Conservation (phyloP, 2,329 filamentous ascomycete genomes). For the Exophiala sp. region DNA sequence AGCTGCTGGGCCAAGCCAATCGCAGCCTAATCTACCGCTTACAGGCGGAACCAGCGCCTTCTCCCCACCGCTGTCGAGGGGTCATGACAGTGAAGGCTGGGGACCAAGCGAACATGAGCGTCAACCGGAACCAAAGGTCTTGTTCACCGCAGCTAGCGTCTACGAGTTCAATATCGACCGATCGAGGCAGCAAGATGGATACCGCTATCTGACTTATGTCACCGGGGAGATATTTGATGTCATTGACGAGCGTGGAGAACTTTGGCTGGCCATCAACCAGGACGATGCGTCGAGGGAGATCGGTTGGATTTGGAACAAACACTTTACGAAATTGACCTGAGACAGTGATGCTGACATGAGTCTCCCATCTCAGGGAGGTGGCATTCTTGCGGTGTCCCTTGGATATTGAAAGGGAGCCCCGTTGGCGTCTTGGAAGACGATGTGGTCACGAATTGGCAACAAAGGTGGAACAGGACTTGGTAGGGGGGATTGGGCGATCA, state of each 20-base stretch:
- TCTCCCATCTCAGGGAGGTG: too few relatives aligned
- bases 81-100: constrained; percentile 51
- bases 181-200: constrained; percentile 84
- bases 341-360: too few relatives aligned
- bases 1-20: constrained; percentile 34
- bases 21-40: constrained; percentile 47
- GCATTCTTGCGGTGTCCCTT: neutral
- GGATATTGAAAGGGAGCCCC: neutral
- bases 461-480: neutral
- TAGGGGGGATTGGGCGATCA: neutral
- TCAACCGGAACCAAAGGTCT: constrained; percentile 52
- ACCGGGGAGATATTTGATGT: constrained; percentile 92
- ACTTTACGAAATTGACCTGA: constrained; percentile 80
- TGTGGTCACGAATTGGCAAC: too few relatives aligned
- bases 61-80: constrained; percentile 77
- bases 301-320: constrained; percentile 99
- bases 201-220: constrained; percentile 92
- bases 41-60: constrained; percentile 57
- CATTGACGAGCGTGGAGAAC: constrained; percentile 90
- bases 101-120: constrained; percentile 31
- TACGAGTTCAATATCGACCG: constrained; percentile 97
- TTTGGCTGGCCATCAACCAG: constrained; percentile 97
- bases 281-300: constrained; percentile 74
- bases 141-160: constrained; percentile 87
- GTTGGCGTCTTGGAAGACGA: too few relatives aligned